These are phyloP conservation scores for Thymus mandschuricus DNA, from an alignment of 257 asterid genomes.

Conservation along the genomic window DNA sequence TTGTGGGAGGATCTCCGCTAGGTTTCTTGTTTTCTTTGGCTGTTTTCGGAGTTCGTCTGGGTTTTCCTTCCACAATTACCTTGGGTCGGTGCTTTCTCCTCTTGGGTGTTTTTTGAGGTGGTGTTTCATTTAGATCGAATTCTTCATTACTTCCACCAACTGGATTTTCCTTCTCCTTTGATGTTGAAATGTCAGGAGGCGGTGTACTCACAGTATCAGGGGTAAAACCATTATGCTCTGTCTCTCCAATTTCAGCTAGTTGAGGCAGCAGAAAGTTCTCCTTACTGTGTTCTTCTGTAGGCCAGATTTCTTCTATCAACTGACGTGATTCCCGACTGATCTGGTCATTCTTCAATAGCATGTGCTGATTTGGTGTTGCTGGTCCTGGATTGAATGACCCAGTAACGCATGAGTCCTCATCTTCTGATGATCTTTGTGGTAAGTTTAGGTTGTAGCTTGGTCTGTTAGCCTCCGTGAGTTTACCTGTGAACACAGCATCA, in stretches of 20 bases:
- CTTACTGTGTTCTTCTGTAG: constrained; percentile 37
- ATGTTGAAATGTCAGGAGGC: constrained; percentile 33
- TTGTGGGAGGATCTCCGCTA: constrained; percentile 44
- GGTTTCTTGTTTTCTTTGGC: constrained; percentile 37
- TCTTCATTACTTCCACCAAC: constrained; percentile 44
- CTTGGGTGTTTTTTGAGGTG: constrained; percentile 60
- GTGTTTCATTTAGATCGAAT: constrained; percentile 64
- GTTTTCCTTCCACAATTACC: constrained; percentile 72
- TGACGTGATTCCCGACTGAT: constrained; percentile 34
- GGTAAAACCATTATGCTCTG: constrained; percentile 31
- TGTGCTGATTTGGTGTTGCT: constrained; percentile 59
- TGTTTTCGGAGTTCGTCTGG: constrained; percentile 55
- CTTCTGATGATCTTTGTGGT: constrained; percentile 38
- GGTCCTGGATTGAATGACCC: constrained; percentile 48
- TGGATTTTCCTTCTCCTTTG: constrained; percentile 36
- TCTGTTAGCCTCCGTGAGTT: constrained; percentile 38
- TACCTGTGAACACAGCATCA: constrained; percentile 48
- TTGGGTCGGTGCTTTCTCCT: constrained; percentile 85
- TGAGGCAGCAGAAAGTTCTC: constrained; percentile 38
- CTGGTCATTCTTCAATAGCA: constrained; percentile 36
- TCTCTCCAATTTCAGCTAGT: constrained; percentile 35
- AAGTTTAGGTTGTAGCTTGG: constrained; percentile 41
- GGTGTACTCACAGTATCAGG: constrained; percentile 34
- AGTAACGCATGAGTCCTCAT: constrained; percentile 38
- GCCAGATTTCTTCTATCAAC: constrained; percentile 31